Evolutionary conservation across 352 stramenopile species (phyloP), one percentile per base, ranked within the genome.

Genomic region (Phytophthora macrochlamydospora): DNA sequence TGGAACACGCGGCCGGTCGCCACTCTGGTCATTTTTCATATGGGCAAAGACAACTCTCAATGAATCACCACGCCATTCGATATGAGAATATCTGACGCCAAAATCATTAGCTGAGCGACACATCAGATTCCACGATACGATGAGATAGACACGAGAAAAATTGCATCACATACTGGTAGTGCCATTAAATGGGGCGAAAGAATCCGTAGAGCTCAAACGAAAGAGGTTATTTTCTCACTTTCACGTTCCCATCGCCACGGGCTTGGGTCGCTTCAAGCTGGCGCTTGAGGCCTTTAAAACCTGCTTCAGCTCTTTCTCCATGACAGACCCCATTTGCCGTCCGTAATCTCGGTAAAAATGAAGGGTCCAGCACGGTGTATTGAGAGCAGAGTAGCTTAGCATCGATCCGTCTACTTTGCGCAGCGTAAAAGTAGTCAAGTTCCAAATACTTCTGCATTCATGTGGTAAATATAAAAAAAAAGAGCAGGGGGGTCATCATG

Each of bases 401-500:
- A 11, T 35, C 7, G 2, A 46, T 0, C 55, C 63, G 28, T 76
- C 55, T 7, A 49, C 3, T n/a, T 54, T 65, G 18, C 66, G 51
- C 14, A 76, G 59, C n/a, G 56, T 69, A 7, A 73, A 9, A 28
- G 18, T 24, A 76, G 13, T 58, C 64, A 76, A 3, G 37, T 37
- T 1, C 51, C 58, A 51, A 69, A 65, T 29, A 59, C 42, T 8
- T 52, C 18, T 28, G 40, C 52, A 14, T 62, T 11, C 29, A 67
- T 14, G 4, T 3, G n/a, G 5, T 68, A 49, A 57, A 76, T 63
- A 1, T 13, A 2, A 33, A 49, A 57, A 76, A 65, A 1, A 11
- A 2, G 31, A 72, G 31, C 30, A 24, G 18, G 58, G 68, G 11
- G 53, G 49, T 28, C 51, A 35, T 9, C 43, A 28, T 35, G 1